These are phyloP conservation scores for Calonectria montana DNA, from an alignment of 2,329 filamentous ascomycete species.

Conservation along the genomic window DNA sequence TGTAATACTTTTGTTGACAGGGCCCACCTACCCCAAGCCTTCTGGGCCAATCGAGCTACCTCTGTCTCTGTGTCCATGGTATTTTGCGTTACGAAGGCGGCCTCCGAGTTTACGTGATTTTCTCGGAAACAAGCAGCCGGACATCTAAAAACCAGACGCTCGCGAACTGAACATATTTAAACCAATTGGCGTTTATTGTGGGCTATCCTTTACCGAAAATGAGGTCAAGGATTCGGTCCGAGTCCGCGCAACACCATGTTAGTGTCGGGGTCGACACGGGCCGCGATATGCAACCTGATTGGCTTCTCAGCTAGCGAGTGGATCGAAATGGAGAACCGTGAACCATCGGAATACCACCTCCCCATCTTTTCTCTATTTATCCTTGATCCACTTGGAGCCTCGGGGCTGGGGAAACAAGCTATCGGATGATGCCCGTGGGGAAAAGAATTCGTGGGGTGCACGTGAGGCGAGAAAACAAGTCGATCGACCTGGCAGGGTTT, in stretches of 20 bases:
- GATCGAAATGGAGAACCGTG: background rate
- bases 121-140: too few species aligned
- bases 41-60: background rate
- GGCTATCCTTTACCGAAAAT: too few species aligned
- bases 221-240: background rate
- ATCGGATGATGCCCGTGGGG: background rate
- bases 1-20: background rate
- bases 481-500: background rate
- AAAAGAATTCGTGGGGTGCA: background rate
- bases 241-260: background rate
- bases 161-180: background rate
- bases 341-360: too few species aligned
- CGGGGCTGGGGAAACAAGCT: too few species aligned
- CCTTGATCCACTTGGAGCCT: too few species aligned
- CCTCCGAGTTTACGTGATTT: too few species aligned
- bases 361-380: too few species aligned
- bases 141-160: background rate
- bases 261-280: background rate
- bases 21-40: background rate
- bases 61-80: background rate
- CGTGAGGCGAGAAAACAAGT: background rate
- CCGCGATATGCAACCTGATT: background rate
- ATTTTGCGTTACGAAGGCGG: background rate
- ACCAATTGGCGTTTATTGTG: too few species aligned
- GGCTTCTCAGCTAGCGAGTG: background rate